Conservation (phyloP, 106 monocot genomes). For the Hemerocallis citrina region DNA sequence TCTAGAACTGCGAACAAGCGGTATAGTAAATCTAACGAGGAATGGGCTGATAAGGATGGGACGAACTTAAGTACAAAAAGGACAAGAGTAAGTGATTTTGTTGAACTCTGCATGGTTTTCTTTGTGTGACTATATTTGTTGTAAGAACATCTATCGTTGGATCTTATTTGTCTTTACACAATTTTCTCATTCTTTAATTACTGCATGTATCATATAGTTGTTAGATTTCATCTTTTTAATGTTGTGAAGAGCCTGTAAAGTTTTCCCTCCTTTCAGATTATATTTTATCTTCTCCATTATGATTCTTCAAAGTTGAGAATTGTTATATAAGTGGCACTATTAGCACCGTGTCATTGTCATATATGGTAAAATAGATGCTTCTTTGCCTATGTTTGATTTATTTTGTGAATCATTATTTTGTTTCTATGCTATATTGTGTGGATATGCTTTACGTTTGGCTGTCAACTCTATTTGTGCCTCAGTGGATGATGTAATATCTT, state of each 20-base stretch:
- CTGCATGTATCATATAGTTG: not conserved
- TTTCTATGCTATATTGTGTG: too few relatives aligned
- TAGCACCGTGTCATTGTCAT: too few relatives aligned
- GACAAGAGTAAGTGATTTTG: constrained; percentile 26
- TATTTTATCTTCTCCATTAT: not conserved
- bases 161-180: too few relatives aligned
- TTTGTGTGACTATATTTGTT: not conserved
- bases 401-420: too few relatives aligned
- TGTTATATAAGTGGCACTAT: too few relatives aligned
- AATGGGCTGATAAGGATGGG: constrained; percentile 42
- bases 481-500: too few relatives aligned
- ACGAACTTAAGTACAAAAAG: constrained; percentile 27
- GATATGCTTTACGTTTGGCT: too few relatives aligned
- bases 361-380: too few relatives aligned
- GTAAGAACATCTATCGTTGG: not conserved
- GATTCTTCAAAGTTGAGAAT: too few relatives aligned
- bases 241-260: not conserved
- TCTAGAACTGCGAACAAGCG: constrained; percentile 57
- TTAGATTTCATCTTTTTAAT: not conserved
- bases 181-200: not conserved
- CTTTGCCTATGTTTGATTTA: too few relatives aligned
- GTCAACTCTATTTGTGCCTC: too few relatives aligned
- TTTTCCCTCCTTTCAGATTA: not conserved
- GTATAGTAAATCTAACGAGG: constrained; percentile 38
- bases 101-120: not conserved